phyloP scores from a whole-genome alignment of 768 basidiomycete genomes.

The Mycena vitilis region DNA sequence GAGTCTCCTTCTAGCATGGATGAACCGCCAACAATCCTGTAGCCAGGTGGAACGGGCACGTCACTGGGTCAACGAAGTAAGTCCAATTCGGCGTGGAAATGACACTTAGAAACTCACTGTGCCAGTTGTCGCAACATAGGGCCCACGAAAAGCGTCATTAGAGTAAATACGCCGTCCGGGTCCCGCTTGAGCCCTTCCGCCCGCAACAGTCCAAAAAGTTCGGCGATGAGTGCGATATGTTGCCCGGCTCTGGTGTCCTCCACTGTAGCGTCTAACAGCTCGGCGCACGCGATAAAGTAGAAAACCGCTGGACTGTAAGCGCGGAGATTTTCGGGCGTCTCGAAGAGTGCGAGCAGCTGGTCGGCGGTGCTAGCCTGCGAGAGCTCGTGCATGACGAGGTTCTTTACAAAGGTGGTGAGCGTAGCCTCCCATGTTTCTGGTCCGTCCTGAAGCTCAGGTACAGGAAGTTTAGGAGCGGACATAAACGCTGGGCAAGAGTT shows the following conservation, averaged over 20 bases:
- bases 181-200: conserved; percentile 22
- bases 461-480: not conserved
- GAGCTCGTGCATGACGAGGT: conserved; percentile 5
- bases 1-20: not conserved
- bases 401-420: not conserved
- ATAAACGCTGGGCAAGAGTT: not conserved
- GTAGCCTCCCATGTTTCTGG: too few species aligned
- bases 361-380: conserved; percentile 5
- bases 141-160: not conserved
- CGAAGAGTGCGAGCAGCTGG: conserved; percentile 21
- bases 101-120: not conserved
- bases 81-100: too few species aligned
- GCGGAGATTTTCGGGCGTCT: conserved; percentile 10
- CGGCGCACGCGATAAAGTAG: conserved; percentile 6
- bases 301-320: not conserved
- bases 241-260: conserved; percentile 9
- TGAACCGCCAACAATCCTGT: not conserved
- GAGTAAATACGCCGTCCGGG: not conserved
- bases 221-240: conserved; percentile 19
- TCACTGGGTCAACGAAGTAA: not conserved
- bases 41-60: conserved; percentile 4
- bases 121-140: not conserved
- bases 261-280: conserved; percentile 14
- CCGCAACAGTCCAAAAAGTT: conserved; percentile 15
- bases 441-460: not conserved